Conservation (phyloP, 2,329 filamentous ascomycete species). For the Cladosporium sp. region DNA sequence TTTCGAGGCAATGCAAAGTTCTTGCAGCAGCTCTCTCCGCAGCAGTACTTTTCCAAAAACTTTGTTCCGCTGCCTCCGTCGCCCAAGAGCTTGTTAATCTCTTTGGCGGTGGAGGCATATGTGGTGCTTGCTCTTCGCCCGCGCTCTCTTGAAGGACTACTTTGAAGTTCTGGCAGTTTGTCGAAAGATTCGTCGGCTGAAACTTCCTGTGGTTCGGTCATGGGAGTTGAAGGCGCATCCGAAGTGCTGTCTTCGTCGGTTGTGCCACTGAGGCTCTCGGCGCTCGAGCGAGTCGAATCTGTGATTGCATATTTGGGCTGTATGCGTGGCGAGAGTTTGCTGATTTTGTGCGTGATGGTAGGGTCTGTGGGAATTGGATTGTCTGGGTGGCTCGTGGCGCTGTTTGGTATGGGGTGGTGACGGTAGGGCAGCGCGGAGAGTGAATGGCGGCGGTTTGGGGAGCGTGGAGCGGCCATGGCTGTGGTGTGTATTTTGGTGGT, state of each 20-base stretch:
- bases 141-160: constrained; percentile 23
- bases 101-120: constrained; percentile 55
- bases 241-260: constrained; percentile 45
- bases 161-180: constrained; percentile 42
- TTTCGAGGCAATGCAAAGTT: constrained; percentile 56
- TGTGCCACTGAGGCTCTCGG: constrained; percentile 32
- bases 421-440: constrained; percentile 35
- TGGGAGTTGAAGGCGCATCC: constrained; percentile 47
- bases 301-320: constrained; percentile 16
- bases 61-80: constrained; percentile 56
- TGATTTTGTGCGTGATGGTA: constrained; percentile 11
- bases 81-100: constrained; percentile 61
- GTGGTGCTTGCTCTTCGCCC: constrained; percentile 40
- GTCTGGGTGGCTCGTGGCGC: constrained; percentile 48
- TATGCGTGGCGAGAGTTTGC: constrained; percentile 15
- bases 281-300: constrained; percentile 34
- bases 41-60: constrained; percentile 65
- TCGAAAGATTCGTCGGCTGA: constrained; percentile 35
- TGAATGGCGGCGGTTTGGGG: constrained; percentile 34
- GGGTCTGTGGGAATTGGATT: constrained; percentile 51
- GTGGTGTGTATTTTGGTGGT: constrained; percentile 6
- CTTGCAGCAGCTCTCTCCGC: constrained; percentile 66
- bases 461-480: constrained; percentile 12
- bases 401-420: constrained; percentile 44
- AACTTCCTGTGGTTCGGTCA: constrained; percentile 42